Evolutionary conservation across 2,329 filamentous ascomycete genomes (phyloP).

Genomic region (Cordyceps fumosorosea): DNA sequence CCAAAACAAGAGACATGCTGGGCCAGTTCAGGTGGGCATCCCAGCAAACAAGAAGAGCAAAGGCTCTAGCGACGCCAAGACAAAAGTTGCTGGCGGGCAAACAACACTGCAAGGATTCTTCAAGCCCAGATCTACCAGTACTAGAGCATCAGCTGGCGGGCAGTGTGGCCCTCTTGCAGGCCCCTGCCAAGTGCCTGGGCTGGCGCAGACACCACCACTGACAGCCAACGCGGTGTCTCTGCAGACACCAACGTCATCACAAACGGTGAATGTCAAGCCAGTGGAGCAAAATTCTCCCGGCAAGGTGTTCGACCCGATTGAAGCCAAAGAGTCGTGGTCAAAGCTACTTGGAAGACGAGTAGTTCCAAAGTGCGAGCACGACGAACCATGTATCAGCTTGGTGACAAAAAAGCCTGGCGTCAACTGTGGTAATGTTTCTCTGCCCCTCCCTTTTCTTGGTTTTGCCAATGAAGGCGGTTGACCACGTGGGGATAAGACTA

Average conservation of each 20-base stretch:
- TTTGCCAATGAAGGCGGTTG: not conserved
- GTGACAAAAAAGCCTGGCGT: conserved; percentile 83
- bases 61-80: conserved; percentile 20
- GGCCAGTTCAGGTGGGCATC: conserved; percentile 14
- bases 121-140: conserved; percentile 43
- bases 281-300: conserved; percentile 17
- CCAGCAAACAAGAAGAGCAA: conserved; percentile 34
- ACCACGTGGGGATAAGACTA: not conserved
- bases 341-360: conserved; percentile 71
- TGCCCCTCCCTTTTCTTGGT: not conserved
- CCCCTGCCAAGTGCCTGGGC: not conserved
- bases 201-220: not conserved
- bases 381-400: conserved; percentile 76
- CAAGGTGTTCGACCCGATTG: conserved; percentile 58
- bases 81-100: conserved; percentile 30
- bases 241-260: not conserved
- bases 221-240: not conserved
- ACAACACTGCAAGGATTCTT: conserved; percentile 74
- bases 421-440: conserved; percentile 55
- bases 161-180: not conserved
- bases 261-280: not conserved
- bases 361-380: conserved; percentile 77
- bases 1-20: conserved; percentile 21
- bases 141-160: not conserved
- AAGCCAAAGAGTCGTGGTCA: conserved; percentile 76